A percentile compares a stretch with the other conserved stretches of the same genome.
These are phyloP conservation scores for Nakazawaea ishiwadae DNA, from an alignment of 805 yeast species.

Conservation along the genomic window DNA sequence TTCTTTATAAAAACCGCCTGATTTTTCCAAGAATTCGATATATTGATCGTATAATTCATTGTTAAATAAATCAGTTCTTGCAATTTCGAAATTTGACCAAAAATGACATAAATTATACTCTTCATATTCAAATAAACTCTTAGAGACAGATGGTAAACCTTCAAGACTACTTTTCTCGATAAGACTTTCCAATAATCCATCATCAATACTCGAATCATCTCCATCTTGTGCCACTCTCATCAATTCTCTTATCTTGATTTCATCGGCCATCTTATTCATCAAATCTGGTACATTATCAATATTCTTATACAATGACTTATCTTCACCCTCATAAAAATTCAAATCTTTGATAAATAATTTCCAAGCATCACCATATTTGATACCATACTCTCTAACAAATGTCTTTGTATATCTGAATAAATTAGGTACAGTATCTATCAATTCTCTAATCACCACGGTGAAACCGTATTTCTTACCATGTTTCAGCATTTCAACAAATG, in stretches of 20 bases:
- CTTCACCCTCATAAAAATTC: slow-evolving; percentile 28
- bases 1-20: slow-evolving; percentile 84
- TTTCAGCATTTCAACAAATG: slow-evolving; percentile 74
- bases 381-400: slow-evolving; percentile 44
- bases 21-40: slow-evolving; percentile 60
- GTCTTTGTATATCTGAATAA: slow-evolving; percentile 69
- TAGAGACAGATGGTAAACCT: slow-evolving; percentile 28
- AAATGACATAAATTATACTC: slow-evolving; percentile 81
- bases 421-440: slow-evolving; percentile 77
- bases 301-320: slow-evolving; percentile 25
- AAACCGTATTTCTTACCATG: slow-evolving; percentile 77
- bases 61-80: slow-evolving; percentile 70
- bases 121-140: slow-evolving; percentile 60
- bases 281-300: slow-evolving; percentile 21
- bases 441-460: slow-evolving; percentile 72
- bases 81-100: slow-evolving; percentile 94
- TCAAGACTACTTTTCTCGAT: slow-evolving; percentile 31
- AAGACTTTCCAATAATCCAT: slow-evolving; percentile 30
- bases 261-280: slow-evolving; percentile 20
- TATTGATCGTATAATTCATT: slow-evolving; percentile 61
- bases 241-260: slow-evolving; percentile 21
- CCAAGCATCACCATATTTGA: slow-evolving; percentile 66
- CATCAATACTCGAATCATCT: slow-evolving; percentile 21
- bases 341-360: slow-evolving; percentile 48
- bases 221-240: slow-evolving; percentile 6